Percentiles rank a stretch among this genome's conserved stretches.
phyloP scores from a whole-genome alignment of 805 yeast genomes.

The Nadsonia fulvescens region DNA sequence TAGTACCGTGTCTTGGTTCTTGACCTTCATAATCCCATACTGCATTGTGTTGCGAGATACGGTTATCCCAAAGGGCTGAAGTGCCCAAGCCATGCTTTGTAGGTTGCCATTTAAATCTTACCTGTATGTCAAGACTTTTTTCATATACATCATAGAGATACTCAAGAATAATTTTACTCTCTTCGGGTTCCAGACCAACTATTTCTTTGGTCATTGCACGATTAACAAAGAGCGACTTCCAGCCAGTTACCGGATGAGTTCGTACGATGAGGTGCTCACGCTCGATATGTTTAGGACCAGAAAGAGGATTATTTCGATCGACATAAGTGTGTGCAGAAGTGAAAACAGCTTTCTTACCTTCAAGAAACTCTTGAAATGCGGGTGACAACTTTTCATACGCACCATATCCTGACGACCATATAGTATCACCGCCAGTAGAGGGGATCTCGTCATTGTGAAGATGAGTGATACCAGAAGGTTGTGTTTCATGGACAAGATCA shows the following conservation, averaged over 20 bases:
- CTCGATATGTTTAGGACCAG: conserved; percentile 23
- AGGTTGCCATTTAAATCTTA: conserved; percentile 32
- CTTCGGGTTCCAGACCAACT: conserved; percentile 33
- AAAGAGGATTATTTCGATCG: conserved; percentile 28
- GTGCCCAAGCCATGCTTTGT: conserved; percentile 27
- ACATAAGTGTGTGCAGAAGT: conserved; percentile 25
- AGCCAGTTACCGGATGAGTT: conserved; percentile 49
- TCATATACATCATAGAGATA: conserved; percentile 29
- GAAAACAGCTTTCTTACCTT: conserved; percentile 26
- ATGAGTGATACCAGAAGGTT: conserved; percentile 39
- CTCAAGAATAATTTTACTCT: conserved; percentile 29
- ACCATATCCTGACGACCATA: conserved; percentile 34
- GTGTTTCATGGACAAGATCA: conserved; percentile 36
- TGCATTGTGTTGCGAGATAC: conserved; percentile 35
- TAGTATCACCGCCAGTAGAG: conserved; percentile 34
- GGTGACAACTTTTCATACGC: conserved; percentile 37
- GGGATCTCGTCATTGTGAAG: conserved; percentile 35
- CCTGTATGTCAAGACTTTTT: conserved; percentile 36
- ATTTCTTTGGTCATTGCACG: conserved; percentile 32
- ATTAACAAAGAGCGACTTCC: conserved; percentile 40
- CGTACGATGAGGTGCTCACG: conserved; percentile 37
- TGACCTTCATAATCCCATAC: conserved; percentile 30
- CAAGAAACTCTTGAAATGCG: conserved; percentile 27
- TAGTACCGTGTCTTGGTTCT: conserved; percentile 21
- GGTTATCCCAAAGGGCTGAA: conserved; percentile 43